Base-by-base conservation (phyloP, 2,329 filamentous ascomycete species). In the Esteya vermicola region DNA sequence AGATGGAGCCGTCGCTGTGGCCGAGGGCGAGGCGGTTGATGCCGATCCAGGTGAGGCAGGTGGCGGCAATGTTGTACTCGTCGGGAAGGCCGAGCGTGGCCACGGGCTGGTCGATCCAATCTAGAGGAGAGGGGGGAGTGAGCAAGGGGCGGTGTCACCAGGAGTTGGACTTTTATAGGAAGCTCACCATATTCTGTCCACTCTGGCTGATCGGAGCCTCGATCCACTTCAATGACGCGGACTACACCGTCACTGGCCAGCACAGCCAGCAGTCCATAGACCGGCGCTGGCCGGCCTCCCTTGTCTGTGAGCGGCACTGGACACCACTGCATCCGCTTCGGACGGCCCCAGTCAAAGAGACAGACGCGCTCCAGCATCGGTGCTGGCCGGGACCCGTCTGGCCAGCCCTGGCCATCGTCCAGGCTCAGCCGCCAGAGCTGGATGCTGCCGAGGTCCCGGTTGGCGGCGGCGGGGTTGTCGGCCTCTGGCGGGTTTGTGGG, bases 1-100 rank as follows among this genome's bases (percentile, higher is more conserved):
- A 61, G 27, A 76, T 57, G 18, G 67, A 70, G 25, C 72, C 72
- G 44, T 77, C 72, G 0, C 62, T 64, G 50, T 75, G 70, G 36
- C 70, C 72, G 23, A 72, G 56, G 0, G 61, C 68, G 30, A 77
- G 54, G 19, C 70, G 65, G 49, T 75, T 75, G 46, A 63, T 61
- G 43, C 64, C 67, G 26, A 66, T 54, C 72, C 72, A 77, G 10
- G 69, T 61, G 39, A 76, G 61, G 43, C 65, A 63, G 14, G 69
- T 73, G 22, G 67, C 65, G 21, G 62, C 57, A 31, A 72, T 55
- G 33, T 58, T 57, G 41, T 65, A 58, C 51, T 75, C 70, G 13
- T 62, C 55, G 0, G 55, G 52, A 6, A 72, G 55, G 16, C 54
- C 57, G 13, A 76, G 57, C 0, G 57, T 58, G 3, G 63, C 62